phyloP scores from a whole-genome alignment of 2,329 filamentous ascomycete species.

The Fusarium begoniae region DNA sequence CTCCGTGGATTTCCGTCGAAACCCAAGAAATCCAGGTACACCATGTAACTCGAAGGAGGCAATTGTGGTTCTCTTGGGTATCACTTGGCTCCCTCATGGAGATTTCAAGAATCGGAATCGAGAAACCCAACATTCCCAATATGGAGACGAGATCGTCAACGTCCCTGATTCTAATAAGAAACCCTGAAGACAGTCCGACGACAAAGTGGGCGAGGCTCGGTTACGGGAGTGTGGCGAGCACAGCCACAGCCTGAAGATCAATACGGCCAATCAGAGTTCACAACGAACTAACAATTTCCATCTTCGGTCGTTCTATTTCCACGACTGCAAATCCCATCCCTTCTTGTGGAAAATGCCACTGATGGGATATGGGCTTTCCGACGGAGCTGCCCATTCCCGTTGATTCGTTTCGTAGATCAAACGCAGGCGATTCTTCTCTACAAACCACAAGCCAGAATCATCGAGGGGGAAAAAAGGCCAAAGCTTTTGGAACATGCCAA shows the following conservation, averaged over 20 bases:
- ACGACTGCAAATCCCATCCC: slow-evolving; percentile 21
- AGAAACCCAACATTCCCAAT: slow-evolving; percentile 7
- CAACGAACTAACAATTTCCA: neutral
- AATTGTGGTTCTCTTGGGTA: slow-evolving; percentile 14
- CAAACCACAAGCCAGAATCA: slow-evolving; percentile 11
- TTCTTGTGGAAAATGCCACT: slow-evolving; percentile 4
- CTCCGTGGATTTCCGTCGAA: slow-evolving; percentile 5
- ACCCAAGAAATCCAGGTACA: slow-evolving; percentile 5
- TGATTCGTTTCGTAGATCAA: slow-evolving; percentile 18
- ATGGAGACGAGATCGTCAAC: slow-evolving; percentile 8
- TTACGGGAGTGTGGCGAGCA: slow-evolving; percentile 35
- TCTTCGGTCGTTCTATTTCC: slow-evolving; percentile 22
- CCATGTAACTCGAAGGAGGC: slow-evolving; percentile 10
- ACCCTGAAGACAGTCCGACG: slow-evolving; percentile 8
- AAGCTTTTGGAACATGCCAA: slow-evolving; percentile 25
- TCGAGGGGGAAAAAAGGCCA: slow-evolving; percentile 22
- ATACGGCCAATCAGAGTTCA: slow-evolving; percentile 14
- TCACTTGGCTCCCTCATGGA: slow-evolving; percentile 32
- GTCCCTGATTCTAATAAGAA: slow-evolving; percentile 3
- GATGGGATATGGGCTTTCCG: slow-evolving; percentile 5
- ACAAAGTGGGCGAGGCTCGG: slow-evolving; percentile 28
- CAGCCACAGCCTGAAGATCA: slow-evolving; percentile 31
- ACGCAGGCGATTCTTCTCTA: neutral
- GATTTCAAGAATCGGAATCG: slow-evolving; percentile 1
- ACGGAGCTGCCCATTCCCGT: slow-evolving; percentile 15